Evolutionary conservation across 1,284 basidiomycete genomes (phyloP), one percentile per base, ranked within the genome.

Genomic region (Malassezia restricta): DNA sequence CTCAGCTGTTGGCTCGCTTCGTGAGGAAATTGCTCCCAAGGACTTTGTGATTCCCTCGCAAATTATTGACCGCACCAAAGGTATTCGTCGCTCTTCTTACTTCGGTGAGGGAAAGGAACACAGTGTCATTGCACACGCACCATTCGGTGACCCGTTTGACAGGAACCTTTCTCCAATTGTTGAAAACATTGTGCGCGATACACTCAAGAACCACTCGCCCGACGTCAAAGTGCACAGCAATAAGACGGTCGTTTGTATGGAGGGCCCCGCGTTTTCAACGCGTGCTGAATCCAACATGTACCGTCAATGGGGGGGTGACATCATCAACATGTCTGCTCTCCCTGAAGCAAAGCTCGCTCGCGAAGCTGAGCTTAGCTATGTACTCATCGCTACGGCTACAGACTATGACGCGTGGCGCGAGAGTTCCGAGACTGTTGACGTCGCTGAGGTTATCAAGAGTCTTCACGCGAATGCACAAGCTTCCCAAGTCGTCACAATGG

Each of bases 41-140:
- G 83, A 91, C 64, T 90, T 96, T 73, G 79, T 83, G 47, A 81
- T 98, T 42, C 91, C 92, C 0, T 79, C 80, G 48, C 91, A 96
- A 61, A 87, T 96, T 76, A 95, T 98, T 73, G 91, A 98, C 75
- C 81, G 92, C 46, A 96, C 92, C 17, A 96, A 95, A 76, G 87
- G 88, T 11, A 77, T 94, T 41, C 80, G 91, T 30, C 82, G 85
- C 0, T 79, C 83, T 8, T 86, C 82, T 29, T 98, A 87, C 78
- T 98, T 98, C 73, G 82, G 88, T 9, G 64, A 58, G 82, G 80
- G 51, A 80, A 83, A 42, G n/a, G 68, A 72, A 40, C 42, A 56
- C 27, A 80, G 77, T 49, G 75, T 95, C 56, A 91, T 96, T 51
- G 89, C 86, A 0, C 92, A 98, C 74, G 85, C 89, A 8, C 82